Conservation (phyloP, 2,329 filamentous ascomycete species). For the Aspergillus calidoustus region DNA sequence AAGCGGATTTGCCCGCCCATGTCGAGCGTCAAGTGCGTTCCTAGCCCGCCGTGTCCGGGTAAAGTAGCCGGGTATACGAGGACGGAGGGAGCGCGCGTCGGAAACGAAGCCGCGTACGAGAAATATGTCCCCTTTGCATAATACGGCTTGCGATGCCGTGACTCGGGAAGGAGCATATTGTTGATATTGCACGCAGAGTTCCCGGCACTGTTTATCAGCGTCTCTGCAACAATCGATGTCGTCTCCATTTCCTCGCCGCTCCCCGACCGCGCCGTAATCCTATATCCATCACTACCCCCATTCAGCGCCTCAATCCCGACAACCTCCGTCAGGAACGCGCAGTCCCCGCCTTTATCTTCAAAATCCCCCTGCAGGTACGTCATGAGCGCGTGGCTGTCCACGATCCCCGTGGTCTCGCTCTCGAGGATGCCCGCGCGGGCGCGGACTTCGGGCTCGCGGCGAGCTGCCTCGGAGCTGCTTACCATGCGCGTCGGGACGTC, state of each 20-base stretch:
- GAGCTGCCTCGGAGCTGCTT: conserved; percentile 61
- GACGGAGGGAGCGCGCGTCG: conserved; percentile 63
- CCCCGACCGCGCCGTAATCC: conserved; percentile 58
- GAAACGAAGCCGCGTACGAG: conserved; percentile 71
- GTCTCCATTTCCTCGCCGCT: conserved; percentile 28
- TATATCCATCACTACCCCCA: conserved; percentile 68
- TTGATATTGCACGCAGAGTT: conserved; percentile 75
- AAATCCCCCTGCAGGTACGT: conserved; percentile 75
- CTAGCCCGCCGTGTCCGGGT: conserved; percentile 83
- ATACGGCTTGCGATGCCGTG: conserved; percentile 64
- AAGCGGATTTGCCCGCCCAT: conserved; percentile 83
- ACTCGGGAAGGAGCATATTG: conserved; percentile 72
- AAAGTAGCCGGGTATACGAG: conserved; percentile 88
- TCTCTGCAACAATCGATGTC: conserved; percentile 70
- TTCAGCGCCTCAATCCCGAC: conserved; percentile 59
- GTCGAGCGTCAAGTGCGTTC: conserved; percentile 92
- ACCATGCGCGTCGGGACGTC: conserved; percentile 76
- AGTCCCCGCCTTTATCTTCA: conserved; percentile 74
- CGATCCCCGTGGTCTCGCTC: conserved; percentile 82
- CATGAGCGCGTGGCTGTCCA: conserved; percentile 89
- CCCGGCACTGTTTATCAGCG: conserved; percentile 83
- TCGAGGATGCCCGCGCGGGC: conserved; percentile 78
- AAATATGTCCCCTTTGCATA: conserved; percentile 98
- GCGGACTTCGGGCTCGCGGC: conserved; percentile 74
- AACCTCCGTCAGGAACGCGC: conserved; percentile 72